phyloP scores from a whole-genome alignment of 2,329 filamentous ascomycete species.

The Fusarium illudens region DNA sequence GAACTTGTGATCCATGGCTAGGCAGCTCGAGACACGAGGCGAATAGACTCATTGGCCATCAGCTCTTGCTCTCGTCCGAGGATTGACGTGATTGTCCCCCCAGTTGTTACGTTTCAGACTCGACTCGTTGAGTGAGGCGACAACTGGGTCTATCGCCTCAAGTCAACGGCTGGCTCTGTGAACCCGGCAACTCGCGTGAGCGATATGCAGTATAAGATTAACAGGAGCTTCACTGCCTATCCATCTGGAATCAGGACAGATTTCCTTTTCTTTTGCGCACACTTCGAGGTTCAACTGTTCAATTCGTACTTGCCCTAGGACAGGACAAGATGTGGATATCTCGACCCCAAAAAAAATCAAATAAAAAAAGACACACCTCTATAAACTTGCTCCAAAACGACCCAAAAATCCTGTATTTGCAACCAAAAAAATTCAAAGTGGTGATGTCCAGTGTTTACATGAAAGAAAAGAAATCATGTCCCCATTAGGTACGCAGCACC shows the following conservation, averaged over 20 bases:
- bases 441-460: constrained; percentile 30
- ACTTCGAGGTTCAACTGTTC: not conserved
- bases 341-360: not conserved
- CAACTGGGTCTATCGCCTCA: constrained; percentile 18
- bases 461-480: constrained; percentile 6
- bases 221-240: not conserved
- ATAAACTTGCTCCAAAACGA: constrained; percentile 26
- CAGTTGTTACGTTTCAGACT: not conserved
- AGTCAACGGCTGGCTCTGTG: constrained; percentile 23
- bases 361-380: constrained; percentile 7
- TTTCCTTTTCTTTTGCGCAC: not conserved
- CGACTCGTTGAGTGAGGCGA: constrained; percentile 34
- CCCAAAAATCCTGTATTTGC: constrained; percentile 28
- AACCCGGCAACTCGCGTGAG: not conserved
- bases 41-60: constrained; percentile 12
- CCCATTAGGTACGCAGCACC: constrained; percentile 8
- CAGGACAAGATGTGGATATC: constrained; percentile 8
- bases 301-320: constrained; percentile 8
- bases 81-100: constrained; percentile 21
- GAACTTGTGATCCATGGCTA: not conserved
- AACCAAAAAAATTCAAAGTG: constrained; percentile 17
- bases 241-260: not conserved
- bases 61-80: not conserved
- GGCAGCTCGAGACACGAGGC: constrained; percentile 2
- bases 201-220: not conserved